These are phyloP conservation scores for Persicaria maculosa DNA, from an alignment of 148 eudicot species.

Conservation along the genomic window DNA sequence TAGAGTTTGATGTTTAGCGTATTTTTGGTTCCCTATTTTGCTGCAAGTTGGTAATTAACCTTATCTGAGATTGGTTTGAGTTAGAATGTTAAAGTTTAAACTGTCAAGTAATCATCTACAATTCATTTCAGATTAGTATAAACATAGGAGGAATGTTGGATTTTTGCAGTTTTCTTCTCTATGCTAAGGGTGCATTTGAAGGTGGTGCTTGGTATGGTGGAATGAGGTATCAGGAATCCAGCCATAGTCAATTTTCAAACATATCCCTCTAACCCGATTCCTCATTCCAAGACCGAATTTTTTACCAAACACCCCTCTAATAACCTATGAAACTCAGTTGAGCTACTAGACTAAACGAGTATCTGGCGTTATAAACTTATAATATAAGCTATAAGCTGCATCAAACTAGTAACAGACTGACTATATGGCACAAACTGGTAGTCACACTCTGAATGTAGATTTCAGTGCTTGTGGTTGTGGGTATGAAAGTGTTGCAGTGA, in stretches of 20 bases:
- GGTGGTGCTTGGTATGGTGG: too few relatives aligned
- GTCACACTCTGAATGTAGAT: not conserved
- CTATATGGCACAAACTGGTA: not conserved
- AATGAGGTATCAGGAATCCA: too few relatives aligned
- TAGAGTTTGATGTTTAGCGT: not conserved
- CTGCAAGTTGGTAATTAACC: not conserved
- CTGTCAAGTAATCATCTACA: not conserved
- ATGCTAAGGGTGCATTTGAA: not conserved
- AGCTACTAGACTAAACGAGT: too few relatives aligned
- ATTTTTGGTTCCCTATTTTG: not conserved
- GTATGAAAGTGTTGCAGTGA: not conserved
- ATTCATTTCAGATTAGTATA: not conserved
- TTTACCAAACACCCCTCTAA: too few relatives aligned
- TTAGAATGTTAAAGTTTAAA: not conserved
- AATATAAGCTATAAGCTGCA: not conserved
- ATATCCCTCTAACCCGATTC: too few relatives aligned
- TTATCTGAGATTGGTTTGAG: not conserved
- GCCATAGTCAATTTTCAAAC: too few relatives aligned
- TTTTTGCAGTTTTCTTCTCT: not conserved
- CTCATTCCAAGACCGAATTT: too few relatives aligned
- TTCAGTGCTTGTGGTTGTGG: conserved; percentile 2
- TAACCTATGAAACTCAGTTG: too few relatives aligned
- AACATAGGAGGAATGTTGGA: not conserved
- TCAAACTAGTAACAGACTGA: not conserved
- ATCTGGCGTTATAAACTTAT: too few relatives aligned